Base-by-base conservation (phyloP, 2,329 filamentous ascomycete genomes). In the Catunica adiposa region DNA sequence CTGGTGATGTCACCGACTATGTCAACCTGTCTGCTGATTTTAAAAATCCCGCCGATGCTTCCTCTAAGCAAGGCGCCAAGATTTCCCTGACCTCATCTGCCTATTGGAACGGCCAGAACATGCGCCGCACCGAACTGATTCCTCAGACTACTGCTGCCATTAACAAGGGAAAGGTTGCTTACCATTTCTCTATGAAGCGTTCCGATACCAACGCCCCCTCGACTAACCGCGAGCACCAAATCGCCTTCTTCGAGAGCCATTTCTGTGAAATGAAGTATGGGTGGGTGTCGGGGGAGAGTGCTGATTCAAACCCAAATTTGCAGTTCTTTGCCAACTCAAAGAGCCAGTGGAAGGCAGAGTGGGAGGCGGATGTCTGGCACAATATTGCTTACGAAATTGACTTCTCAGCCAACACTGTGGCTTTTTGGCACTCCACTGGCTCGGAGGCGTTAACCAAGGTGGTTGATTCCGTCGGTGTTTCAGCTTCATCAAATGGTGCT, bases 251-350 rank as follows among this genome's bases (percentile, higher is more conserved):
- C 69, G 82, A 85, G 68, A 78, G 73, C 65, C 83, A 86, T 68
- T 86, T 86, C 67, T 86, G 82, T 11, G 83, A 86, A 70, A 68
- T 87, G 65, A 86, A 86, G 71, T 78, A 78, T 57, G 83, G 83
- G 47, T 79, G 75, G 74, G 69, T 81, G 53, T 61, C 67, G 53
- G 74, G 74, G 47, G 68, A 70, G 56, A 60, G 64, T 31, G 72
- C 69, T 42, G 70, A 69, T n/a, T 66, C 65, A 20, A 71, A 76
- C 58, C 68, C 73, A 29, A 73, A 75, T 61, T 71, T 86, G 60
- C 76, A 79, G 61, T 87, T 82, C 80, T 76, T 79, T 66, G 78
- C 80, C 8, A 72, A 73, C 58, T 75, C 79, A 15, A 68, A 73
- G 61, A 75, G 73, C 52, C 70, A 84, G 62, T 87, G 82, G 82